Percentiles rank a stretch among this genome's conserved stretches.
phyloP scores from a whole-genome alignment of 169 alveolate species.

The Plasmodium chabaudi region DNA sequence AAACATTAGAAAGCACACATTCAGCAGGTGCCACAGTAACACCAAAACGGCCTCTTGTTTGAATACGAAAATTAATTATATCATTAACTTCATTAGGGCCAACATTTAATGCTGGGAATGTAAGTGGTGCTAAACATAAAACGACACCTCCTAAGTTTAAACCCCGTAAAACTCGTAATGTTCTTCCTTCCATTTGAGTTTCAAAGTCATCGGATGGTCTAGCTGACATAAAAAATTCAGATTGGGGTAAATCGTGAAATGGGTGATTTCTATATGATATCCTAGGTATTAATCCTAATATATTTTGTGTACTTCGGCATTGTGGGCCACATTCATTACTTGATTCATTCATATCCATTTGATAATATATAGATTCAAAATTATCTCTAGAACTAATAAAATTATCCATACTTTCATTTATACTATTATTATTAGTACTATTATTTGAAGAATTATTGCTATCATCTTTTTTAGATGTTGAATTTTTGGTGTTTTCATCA shows the following conservation, averaged over 20 bases:
- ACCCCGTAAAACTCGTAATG: slow-evolving; percentile 85
- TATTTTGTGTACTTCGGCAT: slow-evolving; percentile 61
- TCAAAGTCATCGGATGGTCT: slow-evolving; percentile 85
- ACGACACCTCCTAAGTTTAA: slow-evolving; percentile 91
- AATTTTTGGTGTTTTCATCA: slow-evolving; percentile 13
- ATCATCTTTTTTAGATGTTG: not conserved
- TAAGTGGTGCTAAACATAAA: slow-evolving; percentile 90
- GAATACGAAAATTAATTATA: slow-evolving; percentile 85
- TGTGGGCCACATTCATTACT: slow-evolving; percentile 72
- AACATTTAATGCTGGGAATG: slow-evolving; percentile 85
- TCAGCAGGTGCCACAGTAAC: slow-evolving; percentile 94
- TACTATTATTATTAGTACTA: slow-evolving; percentile 7
- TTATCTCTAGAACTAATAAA: slow-evolving; percentile 28
- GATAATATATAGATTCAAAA: slow-evolving; percentile 25
- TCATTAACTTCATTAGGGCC: slow-evolving; percentile 80
- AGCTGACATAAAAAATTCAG: slow-evolving; percentile 85
- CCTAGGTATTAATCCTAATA: slow-evolving; percentile 53
- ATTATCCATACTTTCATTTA: slow-evolving; percentile 12
- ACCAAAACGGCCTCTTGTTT: slow-evolving; percentile 92
- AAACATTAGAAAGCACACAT: slow-evolving; percentile 87
- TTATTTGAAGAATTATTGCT: not conserved
- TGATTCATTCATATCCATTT: slow-evolving; percentile 44
- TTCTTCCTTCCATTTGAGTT: slow-evolving; percentile 84
- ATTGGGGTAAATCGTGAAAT: slow-evolving; percentile 82
- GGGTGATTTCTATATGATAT: slow-evolving; percentile 79